Percentiles rank a stretch among this genome's conserved stretches.
Conservation (phyloP, 208 protist species). For the Leishmania major region DNA sequence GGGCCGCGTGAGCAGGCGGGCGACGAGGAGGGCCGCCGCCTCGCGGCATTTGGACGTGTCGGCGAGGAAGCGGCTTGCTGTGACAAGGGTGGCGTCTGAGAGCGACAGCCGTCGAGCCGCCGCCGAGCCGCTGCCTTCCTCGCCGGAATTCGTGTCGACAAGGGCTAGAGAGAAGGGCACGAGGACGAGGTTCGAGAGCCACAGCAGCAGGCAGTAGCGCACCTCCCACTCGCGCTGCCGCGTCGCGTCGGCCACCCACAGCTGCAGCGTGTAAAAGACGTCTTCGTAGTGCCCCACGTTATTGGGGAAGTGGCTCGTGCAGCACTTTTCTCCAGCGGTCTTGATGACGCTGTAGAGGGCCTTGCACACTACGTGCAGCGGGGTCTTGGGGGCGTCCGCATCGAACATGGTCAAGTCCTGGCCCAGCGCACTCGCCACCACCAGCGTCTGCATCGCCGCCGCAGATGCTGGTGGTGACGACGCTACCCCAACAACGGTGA, state of each 20-base stretch:
- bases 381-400: slow-evolving; percentile 61
- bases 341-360: slow-evolving; percentile 94
- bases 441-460: slow-evolving; percentile 11
- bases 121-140: background rate
- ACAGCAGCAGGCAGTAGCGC: slow-evolving; percentile 96
- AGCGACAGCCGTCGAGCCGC: slow-evolving; percentile 36
- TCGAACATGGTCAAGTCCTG: slow-evolving; percentile 85
- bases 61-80: slow-evolving; percentile 68
- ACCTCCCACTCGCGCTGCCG: slow-evolving; percentile 93
- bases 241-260: slow-evolving; percentile 53
- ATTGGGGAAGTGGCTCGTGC: slow-evolving; percentile 94
- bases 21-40: slow-evolving; percentile 89
- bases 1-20: slow-evolving; percentile 90
- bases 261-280: slow-evolving; percentile 80
- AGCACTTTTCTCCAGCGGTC: slow-evolving; percentile 94
- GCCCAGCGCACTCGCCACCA: slow-evolving; percentile 39
- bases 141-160: slow-evolving; percentile 78
- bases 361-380: slow-evolving; percentile 76
- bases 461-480: background rate
- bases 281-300: slow-evolving; percentile 88
- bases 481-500: background rate
- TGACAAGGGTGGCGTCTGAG: slow-evolving; percentile 74
- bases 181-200: slow-evolving; percentile 96
- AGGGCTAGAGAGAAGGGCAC: slow-evolving; percentile 95
- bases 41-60: slow-evolving; percentile 92